phyloP scores from a whole-genome alignment of 2,329 filamentous ascomycete genomes.

The Cryphonectria naterciae region DNA sequence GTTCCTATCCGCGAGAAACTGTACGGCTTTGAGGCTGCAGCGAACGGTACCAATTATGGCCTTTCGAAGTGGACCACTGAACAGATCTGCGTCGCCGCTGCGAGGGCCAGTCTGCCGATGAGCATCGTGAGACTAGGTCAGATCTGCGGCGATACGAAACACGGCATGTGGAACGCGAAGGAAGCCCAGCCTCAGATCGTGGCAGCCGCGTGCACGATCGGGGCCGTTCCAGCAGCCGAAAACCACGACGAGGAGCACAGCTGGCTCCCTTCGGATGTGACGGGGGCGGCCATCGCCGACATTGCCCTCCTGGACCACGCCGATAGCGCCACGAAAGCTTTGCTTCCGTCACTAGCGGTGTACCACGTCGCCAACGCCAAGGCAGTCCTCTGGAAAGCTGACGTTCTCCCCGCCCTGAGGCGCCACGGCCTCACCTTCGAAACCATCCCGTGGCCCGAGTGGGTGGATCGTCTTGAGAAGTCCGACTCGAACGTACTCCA shows the following conservation, averaged over 20 bases:
- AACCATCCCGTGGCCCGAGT: not conserved
- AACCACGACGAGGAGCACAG: not conserved
- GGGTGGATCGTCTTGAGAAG: not conserved
- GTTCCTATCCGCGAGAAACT: not conserved
- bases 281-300: constrained; percentile 12
- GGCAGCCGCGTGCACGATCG: not conserved
- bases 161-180: constrained; percentile 10
- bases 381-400: not conserved
- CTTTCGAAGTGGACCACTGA: constrained; percentile 8
- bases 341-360: not conserved
- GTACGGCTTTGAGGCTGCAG: not conserved
- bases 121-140: constrained; percentile 1
- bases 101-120: not conserved
- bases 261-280: constrained; percentile 20
- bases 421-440: not conserved
- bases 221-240: not conserved
- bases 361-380: constrained; percentile 1
- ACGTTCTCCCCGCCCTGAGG: not conserved
- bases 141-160: constrained; percentile 7
- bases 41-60: not conserved
- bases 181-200: not conserved
- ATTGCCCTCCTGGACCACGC: constrained; percentile 4
- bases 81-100: constrained; percentile 17
- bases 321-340: not conserved
- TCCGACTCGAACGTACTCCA: constrained; percentile 5